Percentiles rank a stretch among this genome's conserved stretches.
Conservation (phyloP, 768 basidiomycete species). For the Gymnopilus junonius region DNA sequence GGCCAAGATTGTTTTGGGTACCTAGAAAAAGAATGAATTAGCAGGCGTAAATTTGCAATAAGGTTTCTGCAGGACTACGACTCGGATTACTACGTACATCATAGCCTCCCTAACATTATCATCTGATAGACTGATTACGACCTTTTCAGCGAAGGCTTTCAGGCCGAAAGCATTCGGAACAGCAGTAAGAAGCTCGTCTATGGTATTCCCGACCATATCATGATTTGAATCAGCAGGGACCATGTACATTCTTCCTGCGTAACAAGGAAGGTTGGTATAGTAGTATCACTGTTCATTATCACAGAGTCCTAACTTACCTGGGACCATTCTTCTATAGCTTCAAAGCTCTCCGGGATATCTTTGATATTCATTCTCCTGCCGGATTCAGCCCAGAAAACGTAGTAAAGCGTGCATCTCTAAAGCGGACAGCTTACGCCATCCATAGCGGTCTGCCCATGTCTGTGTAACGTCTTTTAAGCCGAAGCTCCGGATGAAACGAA, state of each 20-base stretch:
- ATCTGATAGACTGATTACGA: conserved; percentile 43
- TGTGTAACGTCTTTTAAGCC: conserved; percentile 12
- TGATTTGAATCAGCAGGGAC: conserved; percentile 44
- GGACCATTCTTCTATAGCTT: conserved; percentile 44
- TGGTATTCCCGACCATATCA: conserved; percentile 42
- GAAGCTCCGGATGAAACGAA: not conserved
- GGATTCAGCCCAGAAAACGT: conserved; percentile 49
- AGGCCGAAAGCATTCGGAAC: conserved; percentile 43
- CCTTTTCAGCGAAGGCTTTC: conserved; percentile 34
- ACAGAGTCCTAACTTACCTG: conserved; percentile 29
- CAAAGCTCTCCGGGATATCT: conserved; percentile 46
- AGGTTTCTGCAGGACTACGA: not conserved
- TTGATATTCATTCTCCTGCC: conserved; percentile 51
- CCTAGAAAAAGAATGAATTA: no score
- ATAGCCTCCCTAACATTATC: conserved; percentile 50
- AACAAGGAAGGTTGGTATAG: not conserved
- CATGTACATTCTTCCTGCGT: conserved; percentile 41
- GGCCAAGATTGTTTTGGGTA: conserved; percentile 40
- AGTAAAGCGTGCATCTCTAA: conserved; percentile 48
- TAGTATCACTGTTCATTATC: not conserved
- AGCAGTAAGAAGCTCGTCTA: conserved; percentile 42
- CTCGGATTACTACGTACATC: conserved; percentile 46
- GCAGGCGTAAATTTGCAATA: not conserved
- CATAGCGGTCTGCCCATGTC: conserved; percentile 45
- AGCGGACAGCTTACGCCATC: conserved; percentile 48